Percentiles rank a stretch among this genome's conserved stretches.
Conservation (phyloP, 2,329 filamentous ascomycete genomes). For the Botrytis tulipae region DNA sequence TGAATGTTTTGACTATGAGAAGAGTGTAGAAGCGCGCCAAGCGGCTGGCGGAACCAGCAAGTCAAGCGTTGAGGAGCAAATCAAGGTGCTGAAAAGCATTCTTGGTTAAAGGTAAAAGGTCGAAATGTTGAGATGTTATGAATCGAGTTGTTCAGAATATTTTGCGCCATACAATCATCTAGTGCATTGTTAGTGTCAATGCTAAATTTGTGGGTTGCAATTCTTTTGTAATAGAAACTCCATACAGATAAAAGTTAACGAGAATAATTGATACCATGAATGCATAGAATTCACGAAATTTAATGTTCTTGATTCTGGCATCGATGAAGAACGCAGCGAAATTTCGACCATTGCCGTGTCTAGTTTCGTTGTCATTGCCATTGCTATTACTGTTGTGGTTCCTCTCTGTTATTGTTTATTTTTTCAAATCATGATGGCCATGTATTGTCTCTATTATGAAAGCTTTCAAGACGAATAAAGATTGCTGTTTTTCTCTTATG, state of each 20-base stretch:
- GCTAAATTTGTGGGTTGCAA: background rate
- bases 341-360: background rate
- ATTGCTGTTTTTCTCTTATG: background rate
- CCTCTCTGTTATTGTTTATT: background rate
- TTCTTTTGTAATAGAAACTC: background rate
- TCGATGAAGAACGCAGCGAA: no score
- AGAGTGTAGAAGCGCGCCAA: slow-evolving; percentile 74
- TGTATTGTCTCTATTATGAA: background rate
- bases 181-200: slow-evolving; percentile 1
- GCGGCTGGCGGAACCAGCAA: slow-evolving; percentile 78
- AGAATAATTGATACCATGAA: slow-evolving; percentile 11
- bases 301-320: background rate
- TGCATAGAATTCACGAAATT: background rate
- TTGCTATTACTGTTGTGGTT: background rate
- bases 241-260: background rate
- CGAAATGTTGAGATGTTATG: background rate
- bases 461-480: background rate
- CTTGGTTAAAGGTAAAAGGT: background rate
- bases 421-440: background rate
- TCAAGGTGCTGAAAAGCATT: slow-evolving; percentile 48
- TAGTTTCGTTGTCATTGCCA: background rate
- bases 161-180: background rate
- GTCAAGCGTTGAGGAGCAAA: slow-evolving; percentile 63
- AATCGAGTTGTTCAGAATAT: background rate
- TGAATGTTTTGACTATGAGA: slow-evolving; percentile 75